These are phyloP conservation scores for Penicillium chermesinum DNA, from an alignment of 495 filamentous ascomycete genomes.

Conservation along the genomic window DNA sequence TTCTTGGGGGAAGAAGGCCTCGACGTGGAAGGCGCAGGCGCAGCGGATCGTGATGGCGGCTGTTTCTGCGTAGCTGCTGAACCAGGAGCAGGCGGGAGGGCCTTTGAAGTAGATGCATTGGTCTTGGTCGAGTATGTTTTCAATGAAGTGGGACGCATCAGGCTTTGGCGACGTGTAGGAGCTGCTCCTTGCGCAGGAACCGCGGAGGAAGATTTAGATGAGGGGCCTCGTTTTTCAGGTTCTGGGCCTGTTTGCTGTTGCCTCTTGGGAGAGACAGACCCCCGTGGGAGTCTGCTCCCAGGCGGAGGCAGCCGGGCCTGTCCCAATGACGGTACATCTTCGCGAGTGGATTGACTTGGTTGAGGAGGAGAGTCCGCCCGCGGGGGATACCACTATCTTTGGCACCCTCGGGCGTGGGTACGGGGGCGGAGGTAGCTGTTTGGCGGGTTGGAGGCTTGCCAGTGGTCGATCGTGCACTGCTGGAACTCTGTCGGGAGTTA, in stretches of 20 bases:
- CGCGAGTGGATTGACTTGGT: conserved; percentile 12
- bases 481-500: conserved; percentile 22
- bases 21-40: too few relatives aligned
- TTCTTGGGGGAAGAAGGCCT: conserved; percentile 34
- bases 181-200: conserved; percentile 2
- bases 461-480: conserved; percentile 25
- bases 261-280: conserved; percentile 17
- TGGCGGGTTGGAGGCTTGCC: conserved; percentile 8
- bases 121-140: conserved; percentile 16
- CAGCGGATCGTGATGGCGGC: conserved; percentile 6
- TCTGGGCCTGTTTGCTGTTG: conserved; percentile 6
- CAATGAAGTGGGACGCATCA: conserved; percentile 27
- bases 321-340: conserved; percentile 9
- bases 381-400: conserved; percentile 2
- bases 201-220: neutral
- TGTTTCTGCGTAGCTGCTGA: neutral
- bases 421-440: conserved; percentile 11
- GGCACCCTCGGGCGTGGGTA: neutral
- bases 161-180: conserved; percentile 30
- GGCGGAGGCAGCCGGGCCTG: conserved; percentile 12
- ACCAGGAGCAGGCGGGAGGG: conserved; percentile 4
- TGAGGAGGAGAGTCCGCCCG: conserved; percentile 25
- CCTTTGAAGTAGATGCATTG: conserved; percentile 17
- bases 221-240: conserved; percentile 6
- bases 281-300: conserved; percentile 9